Evolutionary conservation across 345 rosid genomes (phyloP).

Genomic region (Salix exigua): DNA sequence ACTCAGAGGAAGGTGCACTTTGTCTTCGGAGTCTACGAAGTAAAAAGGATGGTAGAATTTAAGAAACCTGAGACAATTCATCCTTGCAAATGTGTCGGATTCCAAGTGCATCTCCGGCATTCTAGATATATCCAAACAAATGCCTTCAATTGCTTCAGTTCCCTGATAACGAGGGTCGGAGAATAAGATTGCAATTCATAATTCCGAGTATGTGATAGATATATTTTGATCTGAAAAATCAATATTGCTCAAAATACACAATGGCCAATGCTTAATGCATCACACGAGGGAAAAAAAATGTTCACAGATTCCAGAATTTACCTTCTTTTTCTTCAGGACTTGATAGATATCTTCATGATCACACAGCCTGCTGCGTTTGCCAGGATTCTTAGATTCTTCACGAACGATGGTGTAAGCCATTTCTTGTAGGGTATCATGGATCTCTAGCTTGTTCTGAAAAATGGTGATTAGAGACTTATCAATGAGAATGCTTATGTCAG

Average conservation of each 20-base stretch:
- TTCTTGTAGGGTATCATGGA: slow-evolving; percentile 21
- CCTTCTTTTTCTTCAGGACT: too few relatives aligned
- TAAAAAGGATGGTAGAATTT: not conserved
- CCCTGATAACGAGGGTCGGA: not conserved
- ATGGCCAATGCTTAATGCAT: not conserved
- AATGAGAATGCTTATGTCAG: not conserved
- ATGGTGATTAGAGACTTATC: slow-evolving; percentile 3
- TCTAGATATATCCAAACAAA: slow-evolving; percentile 1
- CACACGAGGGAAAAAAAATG: not conserved
- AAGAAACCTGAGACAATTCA: slow-evolving; percentile 1
- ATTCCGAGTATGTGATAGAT: too few relatives aligned
- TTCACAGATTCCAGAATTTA: not conserved
- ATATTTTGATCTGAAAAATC: too few relatives aligned
- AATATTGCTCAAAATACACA: too few relatives aligned
- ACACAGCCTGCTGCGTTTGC: slow-evolving; percentile 15
- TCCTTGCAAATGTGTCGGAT: not conserved
- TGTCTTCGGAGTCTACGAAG: not conserved
- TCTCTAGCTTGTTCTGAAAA: not conserved
- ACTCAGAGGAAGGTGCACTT: not conserved
- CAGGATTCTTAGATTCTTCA: not conserved
- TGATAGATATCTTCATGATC: not conserved
- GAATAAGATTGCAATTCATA: not conserved
- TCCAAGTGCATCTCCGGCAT: slow-evolving; percentile 6
- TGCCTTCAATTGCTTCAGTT: not conserved
- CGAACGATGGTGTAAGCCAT: slow-evolving; percentile 9